Evolutionary conservation across 805 yeast species (phyloP).

Genomic region (Hanseniaspora jakobsenii): DNA sequence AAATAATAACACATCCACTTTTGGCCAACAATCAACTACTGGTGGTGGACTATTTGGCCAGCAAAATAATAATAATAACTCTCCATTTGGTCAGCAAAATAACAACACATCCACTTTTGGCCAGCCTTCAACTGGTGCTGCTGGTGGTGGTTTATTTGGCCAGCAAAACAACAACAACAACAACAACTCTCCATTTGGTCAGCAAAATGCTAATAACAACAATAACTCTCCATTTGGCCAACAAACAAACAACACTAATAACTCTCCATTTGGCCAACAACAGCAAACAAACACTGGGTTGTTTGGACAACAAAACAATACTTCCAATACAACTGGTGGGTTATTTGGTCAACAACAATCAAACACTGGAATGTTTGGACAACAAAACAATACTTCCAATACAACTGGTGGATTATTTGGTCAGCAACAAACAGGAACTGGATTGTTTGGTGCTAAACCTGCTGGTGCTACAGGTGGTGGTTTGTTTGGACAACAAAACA

Average conservation of each 20-base stretch:
- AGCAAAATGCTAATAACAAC: slow-evolving; percentile 18
- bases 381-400: slow-evolving; percentile 17
- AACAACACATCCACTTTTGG: slow-evolving; percentile 20
- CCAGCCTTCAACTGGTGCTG: slow-evolving; percentile 17
- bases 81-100: slow-evolving; percentile 28
- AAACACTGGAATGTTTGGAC: slow-evolving; percentile 26
- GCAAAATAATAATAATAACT: slow-evolving; percentile 20
- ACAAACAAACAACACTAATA: slow-evolving; percentile 19
- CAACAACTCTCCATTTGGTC: slow-evolving; percentile 21
- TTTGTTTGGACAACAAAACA: slow-evolving; percentile 32
- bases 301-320: slow-evolving; percentile 31
- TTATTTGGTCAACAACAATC: slow-evolving; percentile 29
- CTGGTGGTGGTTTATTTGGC: slow-evolving; percentile 22
- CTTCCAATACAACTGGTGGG: slow-evolving; percentile 25
- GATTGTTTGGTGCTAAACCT: slow-evolving; percentile 28
- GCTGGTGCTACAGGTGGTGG: slow-evolving; percentile 24
- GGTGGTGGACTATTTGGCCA: slow-evolving; percentile 23
- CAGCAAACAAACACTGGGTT: slow-evolving; percentile 25
- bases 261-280: slow-evolving; percentile 19
- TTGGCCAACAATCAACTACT: slow-evolving; percentile 19
- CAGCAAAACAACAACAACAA: slow-evolving; percentile 22
- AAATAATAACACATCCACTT: slow-evolving; percentile 19
- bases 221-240: slow-evolving; percentile 26
- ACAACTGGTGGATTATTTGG: slow-evolving; percentile 32
- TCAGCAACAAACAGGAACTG: slow-evolving; percentile 25